Percentiles rank a stretch among this genome's conserved stretches.
Evolutionary conservation across 129 eudicot species (phyloP).

Genomic region (Chrysanthemum seticuspe): DNA sequence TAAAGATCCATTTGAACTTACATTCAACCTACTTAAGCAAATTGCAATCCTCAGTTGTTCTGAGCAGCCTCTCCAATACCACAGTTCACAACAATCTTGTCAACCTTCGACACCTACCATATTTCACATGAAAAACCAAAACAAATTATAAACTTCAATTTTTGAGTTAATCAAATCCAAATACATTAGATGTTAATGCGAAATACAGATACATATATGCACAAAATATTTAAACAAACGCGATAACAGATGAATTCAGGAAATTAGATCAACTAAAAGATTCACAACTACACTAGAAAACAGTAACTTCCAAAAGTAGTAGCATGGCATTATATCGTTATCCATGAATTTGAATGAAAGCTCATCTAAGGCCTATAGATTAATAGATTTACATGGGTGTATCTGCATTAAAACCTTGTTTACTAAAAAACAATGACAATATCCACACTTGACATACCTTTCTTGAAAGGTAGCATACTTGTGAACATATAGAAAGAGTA

Average conservation of each 20-base stretch:
- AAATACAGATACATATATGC: too few species aligned
- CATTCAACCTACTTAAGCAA: too few species aligned
- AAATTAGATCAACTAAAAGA: neutral
- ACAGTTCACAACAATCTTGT: conserved; percentile 83
- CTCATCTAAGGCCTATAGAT: neutral
- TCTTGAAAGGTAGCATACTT: too few species aligned
- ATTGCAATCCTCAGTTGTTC: too few species aligned
- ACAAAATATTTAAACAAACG: neutral
- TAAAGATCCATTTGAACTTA: too few species aligned
- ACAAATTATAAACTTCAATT: neutral
- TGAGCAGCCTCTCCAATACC: conserved; percentile 99
- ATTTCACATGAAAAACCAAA: conserved; percentile 1
- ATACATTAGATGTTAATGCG: neutral
- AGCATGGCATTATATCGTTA: neutral
- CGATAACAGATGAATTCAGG: conserved; percentile 5
- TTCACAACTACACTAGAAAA: neutral
- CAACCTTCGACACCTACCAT: conserved; percentile 77
- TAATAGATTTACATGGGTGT: neutral
- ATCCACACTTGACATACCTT: neutral
- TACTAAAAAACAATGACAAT: neutral
- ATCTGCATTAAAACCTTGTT: neutral
- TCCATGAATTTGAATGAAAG: conserved; percentile 7
- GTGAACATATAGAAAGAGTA: too few species aligned
- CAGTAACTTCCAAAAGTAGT: neutral
- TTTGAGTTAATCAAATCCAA: neutral